phyloP scores from a whole-genome alignment of 768 basidiomycete genomes.

The Pleurotus salmoneostramineus region DNA sequence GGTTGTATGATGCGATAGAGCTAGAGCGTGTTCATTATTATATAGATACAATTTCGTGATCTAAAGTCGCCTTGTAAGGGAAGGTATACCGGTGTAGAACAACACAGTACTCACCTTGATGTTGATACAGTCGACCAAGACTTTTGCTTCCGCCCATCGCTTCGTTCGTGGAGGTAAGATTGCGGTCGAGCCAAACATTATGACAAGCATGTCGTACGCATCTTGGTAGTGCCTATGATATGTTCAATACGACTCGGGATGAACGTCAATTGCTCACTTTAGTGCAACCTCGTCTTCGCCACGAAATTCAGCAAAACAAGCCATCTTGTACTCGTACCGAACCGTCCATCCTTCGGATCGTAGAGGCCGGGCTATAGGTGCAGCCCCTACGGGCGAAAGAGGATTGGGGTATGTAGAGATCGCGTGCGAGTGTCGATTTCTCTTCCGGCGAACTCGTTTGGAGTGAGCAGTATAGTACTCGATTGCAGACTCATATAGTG shows the following conservation, averaged over 20 bases:
- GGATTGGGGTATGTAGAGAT: conserved; percentile 48
- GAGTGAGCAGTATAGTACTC: conserved; percentile 95
- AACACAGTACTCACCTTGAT: conserved; percentile 58
- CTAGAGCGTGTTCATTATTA: conserved; percentile 78
- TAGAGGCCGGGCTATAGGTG: conserved; percentile 52
- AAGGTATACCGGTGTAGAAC: not conserved
- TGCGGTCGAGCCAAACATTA: conserved; percentile 87
- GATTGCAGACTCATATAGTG: conserved; percentile 81
- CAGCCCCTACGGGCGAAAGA: conserved; percentile 37
- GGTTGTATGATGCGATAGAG: conserved; percentile 77
- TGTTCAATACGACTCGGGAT: conserved; percentile 11
- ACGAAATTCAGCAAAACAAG: conserved; percentile 92
- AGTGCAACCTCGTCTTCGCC: conserved; percentile 90
- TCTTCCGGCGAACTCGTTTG: conserved; percentile 87
- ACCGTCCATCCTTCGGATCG: conserved; percentile 92
- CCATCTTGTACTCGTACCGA: conserved; percentile 97
- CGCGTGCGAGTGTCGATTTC: conserved; percentile 72
- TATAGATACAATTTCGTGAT: conserved; percentile 91
- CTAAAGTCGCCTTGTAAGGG: conserved; percentile 32
- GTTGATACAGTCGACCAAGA: conserved; percentile 89
- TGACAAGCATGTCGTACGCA: conserved; percentile 76
- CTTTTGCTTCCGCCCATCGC: conserved; percentile 98
- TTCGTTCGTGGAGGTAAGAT: conserved; percentile 91
- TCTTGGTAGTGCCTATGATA: conserved; percentile 85
- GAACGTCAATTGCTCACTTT: conserved; percentile 52